These are phyloP conservation scores for Yueomyces sp. DNA, from an alignment of 805 yeast genomes.

Conservation along the genomic window DNA sequence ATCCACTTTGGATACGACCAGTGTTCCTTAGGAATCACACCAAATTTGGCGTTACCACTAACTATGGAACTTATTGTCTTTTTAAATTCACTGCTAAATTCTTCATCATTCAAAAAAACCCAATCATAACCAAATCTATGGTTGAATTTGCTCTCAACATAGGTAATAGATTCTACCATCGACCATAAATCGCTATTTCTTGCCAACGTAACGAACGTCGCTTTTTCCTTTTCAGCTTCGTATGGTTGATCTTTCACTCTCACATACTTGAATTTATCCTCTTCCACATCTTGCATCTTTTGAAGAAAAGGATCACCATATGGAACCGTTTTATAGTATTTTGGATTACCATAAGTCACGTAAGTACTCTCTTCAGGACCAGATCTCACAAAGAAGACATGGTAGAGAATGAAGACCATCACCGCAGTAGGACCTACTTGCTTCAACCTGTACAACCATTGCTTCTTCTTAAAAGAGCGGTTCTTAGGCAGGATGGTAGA, in stretches of 20 bases:
- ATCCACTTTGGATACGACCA: constrained; percentile 84
- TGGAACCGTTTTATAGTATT: neutral
- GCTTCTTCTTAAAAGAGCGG: too few species aligned
- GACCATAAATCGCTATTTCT: constrained; percentile 57
- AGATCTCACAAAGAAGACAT: too few species aligned
- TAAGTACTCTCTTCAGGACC: neutral
- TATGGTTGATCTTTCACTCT: constrained; percentile 9
- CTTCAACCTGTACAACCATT: too few species aligned
- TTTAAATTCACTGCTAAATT: constrained; percentile 72
- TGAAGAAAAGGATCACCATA: neutral
- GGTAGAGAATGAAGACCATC: too few species aligned
- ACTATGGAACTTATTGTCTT: constrained; percentile 51
- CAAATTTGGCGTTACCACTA: constrained; percentile 70
- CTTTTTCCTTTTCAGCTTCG: constrained; percentile 37
- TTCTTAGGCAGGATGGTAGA: too few species aligned
- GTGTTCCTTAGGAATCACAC: constrained; percentile 64
- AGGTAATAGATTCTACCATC: constrained; percentile 50
- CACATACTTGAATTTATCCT: neutral
- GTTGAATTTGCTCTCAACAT: constrained; percentile 85
- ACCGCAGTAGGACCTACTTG: too few species aligned
- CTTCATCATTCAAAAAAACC: constrained; percentile 87
- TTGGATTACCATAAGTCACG: neutral
- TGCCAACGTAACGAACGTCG: constrained; percentile 76
- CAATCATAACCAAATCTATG: constrained; percentile 77
- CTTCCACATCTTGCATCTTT: neutral